Evolutionary conservation across 202 grass and related monocot genomes (phyloP).

Genomic region (Setaria viridis): DNA sequence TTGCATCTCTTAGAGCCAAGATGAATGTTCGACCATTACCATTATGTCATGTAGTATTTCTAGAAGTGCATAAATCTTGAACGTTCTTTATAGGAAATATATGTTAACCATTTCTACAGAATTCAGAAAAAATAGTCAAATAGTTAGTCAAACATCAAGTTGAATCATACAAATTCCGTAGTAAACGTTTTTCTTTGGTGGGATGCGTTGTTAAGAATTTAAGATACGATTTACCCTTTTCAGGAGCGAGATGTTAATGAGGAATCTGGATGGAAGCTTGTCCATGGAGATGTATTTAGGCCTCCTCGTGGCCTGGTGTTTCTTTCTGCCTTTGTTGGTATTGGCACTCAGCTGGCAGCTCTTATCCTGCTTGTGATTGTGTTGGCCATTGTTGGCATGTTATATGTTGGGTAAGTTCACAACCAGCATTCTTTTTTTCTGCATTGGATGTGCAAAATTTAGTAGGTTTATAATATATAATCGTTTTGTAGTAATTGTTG

Average conservation of each 20-base stretch:
- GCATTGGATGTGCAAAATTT: conserved; percentile 22
- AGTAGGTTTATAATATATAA: conserved; percentile 16
- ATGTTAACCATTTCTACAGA: not conserved
- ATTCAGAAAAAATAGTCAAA: conserved; percentile 23
- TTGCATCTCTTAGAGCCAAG: not conserved
- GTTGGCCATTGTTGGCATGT: conserved; percentile 91
- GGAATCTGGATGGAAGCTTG: conserved; percentile 99
- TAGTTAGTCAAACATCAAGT: conserved; percentile 16
- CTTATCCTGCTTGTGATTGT: conserved; percentile 94
- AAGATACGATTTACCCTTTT: conserved; percentile 21
- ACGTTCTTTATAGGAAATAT: not conserved
- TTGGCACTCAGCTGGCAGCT: conserved; percentile 77
- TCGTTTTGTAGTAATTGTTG: conserved; percentile 12
- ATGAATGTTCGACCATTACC: conserved; percentile 16
- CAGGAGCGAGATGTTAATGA: conserved; percentile 98
- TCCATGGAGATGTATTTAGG: conserved; percentile 99
- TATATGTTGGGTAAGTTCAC: conserved; percentile 86
- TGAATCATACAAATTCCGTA: not conserved
- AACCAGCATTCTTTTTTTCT: conserved; percentile 20
- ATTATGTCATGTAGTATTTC: not conserved
- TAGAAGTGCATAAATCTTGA: conserved; percentile 6
- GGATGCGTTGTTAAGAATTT: conserved; percentile 2
- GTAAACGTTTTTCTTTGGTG: not conserved
- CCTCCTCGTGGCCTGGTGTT: conserved; percentile 66
- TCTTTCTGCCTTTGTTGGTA: conserved; percentile 92